Percentiles rank a stretch among this genome's conserved stretches.
Evolutionary conservation across 1,284 basidiomycete species (phyloP).

Genomic region (Cutaneotrichosporon sp.): DNA sequence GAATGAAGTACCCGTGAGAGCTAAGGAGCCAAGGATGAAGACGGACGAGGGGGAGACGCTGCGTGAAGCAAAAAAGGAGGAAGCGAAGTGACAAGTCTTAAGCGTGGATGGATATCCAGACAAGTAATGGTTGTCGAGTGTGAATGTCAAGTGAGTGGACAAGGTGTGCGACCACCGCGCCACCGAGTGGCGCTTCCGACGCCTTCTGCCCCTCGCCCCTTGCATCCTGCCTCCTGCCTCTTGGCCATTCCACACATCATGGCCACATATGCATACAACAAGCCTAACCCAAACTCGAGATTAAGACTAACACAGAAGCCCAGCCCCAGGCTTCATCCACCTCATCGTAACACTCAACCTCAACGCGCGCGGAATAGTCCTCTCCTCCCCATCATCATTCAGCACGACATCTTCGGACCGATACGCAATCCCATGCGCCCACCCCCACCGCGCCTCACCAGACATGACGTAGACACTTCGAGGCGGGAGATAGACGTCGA

Average conservation of each 20-base stretch:
- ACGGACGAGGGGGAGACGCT: too few relatives aligned
- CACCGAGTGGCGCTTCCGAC: too few relatives aligned
- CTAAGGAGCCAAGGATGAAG: too few relatives aligned
- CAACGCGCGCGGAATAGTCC: conserved; percentile 40
- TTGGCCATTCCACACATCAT: not conserved
- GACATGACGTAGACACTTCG: conserved; percentile 51
- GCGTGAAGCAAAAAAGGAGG: too few relatives aligned
- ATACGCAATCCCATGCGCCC: conserved; percentile 54
- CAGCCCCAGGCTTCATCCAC: conserved; percentile 50
- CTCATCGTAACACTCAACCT: conserved; percentile 51
- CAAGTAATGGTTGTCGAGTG: too few relatives aligned
- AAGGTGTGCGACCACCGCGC: too few relatives aligned
- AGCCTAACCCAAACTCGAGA: not conserved
- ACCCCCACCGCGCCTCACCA: conserved; percentile 53
- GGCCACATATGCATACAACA: conserved; percentile 1
- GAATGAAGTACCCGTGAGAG: too few relatives aligned
- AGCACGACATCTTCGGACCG: conserved; percentile 37
- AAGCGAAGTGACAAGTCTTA: too few relatives aligned
- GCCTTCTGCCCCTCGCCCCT: too few relatives aligned
- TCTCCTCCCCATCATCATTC: conserved; percentile 11
- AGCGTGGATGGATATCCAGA: too few relatives aligned
- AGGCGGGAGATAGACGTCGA: conserved; percentile 52
- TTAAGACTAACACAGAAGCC: conserved; percentile 27
- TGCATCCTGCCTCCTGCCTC: too few relatives aligned
- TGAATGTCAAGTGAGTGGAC: too few relatives aligned